Percentiles rank a stretch among this genome's conserved stretches.
Conservation (phyloP, 805 yeast genomes). For the Wickerhamiella occidentalis region DNA sequence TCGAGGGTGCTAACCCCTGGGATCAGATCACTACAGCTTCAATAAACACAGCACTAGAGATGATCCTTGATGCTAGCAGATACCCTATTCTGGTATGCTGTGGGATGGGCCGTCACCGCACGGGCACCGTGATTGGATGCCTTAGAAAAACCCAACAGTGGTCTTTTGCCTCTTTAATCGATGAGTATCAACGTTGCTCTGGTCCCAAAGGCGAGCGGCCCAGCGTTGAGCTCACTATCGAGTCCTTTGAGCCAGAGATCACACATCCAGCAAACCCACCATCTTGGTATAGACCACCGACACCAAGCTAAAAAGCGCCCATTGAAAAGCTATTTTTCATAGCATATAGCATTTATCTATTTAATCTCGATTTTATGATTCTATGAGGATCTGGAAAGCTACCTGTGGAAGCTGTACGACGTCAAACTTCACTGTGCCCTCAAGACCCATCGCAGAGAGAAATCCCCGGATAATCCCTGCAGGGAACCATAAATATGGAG, state of each 20-base stretch:
- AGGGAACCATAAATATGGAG: slow-evolving; percentile 53
- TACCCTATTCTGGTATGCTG: slow-evolving; percentile 88
- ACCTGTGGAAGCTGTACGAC: slow-evolving; percentile 50
- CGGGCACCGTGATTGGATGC: slow-evolving; percentile 95
- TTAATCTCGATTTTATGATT: neutral
- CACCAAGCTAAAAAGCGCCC: neutral
- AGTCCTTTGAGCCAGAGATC: slow-evolving; percentile 44
- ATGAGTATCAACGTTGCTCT: slow-evolving; percentile 87
- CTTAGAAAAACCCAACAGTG: slow-evolving; percentile 88
- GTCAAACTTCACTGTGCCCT: slow-evolving; percentile 54
- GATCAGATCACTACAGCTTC: slow-evolving; percentile 81
- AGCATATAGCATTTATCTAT: neutral
- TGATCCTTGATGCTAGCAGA: slow-evolving; percentile 57
- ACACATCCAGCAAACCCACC: slow-evolving; percentile 7
- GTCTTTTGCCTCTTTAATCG: slow-evolving; percentile 91
- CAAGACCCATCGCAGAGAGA: slow-evolving; percentile 54
- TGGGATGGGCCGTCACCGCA: slow-evolving; percentile 96
- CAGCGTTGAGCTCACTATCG: slow-evolving; percentile 80
- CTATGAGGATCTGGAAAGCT: slow-evolving; percentile 49
- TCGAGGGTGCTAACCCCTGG: slow-evolving; percentile 89
- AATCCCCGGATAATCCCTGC: slow-evolving; percentile 68
- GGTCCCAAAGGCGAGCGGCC: slow-evolving; percentile 90
- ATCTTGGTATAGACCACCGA: slow-evolving; percentile 6
- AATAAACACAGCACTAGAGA: slow-evolving; percentile 63
- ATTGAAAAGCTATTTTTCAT: neutral